A percentile compares a stretch with the other conserved stretches of the same genome.
phyloP scores from a whole-genome alignment of 331 rosid species.

The Phaseolus coccineus region DNA sequence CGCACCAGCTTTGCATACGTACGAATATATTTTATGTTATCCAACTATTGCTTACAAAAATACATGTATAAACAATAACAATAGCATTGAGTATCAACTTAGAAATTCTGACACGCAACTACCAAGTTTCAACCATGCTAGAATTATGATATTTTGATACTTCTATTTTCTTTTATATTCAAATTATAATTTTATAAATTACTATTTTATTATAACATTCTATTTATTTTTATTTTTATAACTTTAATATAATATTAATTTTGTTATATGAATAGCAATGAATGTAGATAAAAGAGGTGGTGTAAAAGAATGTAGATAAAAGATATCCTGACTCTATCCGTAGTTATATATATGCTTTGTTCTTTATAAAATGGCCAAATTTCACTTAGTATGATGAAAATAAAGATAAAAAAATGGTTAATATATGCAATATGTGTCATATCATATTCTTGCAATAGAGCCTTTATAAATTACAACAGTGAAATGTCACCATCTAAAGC shows the following conservation, averaged over 20 bases:
- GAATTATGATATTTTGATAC: too few species aligned
- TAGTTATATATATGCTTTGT: background rate
- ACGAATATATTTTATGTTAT: background rate
- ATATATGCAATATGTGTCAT: background rate
- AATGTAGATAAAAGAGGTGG: too few species aligned
- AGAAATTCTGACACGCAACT: background rate
- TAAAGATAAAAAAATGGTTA: constrained; percentile 6
- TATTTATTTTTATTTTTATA: too few species aligned
- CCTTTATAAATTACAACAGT: background rate
- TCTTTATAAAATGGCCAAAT: background rate
- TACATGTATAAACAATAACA: background rate
- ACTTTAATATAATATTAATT: too few species aligned
- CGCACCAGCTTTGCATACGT: background rate
- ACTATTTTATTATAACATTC: too few species aligned
- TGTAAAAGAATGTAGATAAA: too few species aligned
- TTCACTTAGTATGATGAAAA: background rate
- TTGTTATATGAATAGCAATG: too few species aligned
- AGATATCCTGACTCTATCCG: too few species aligned
- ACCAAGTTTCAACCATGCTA: background rate
- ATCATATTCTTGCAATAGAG: background rate
- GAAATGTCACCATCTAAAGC: constrained; percentile 6
- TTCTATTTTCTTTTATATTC: too few species aligned
- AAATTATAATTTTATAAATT: too few species aligned
- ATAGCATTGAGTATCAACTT: background rate
- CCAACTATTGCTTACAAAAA: background rate